A percentile compares a stretch with the other conserved stretches of the same genome.
These are phyloP conservation scores for Beauveria scarabaeidicola DNA, from an alignment of 2,329 filamentous ascomycete species.

Conservation along the genomic window DNA sequence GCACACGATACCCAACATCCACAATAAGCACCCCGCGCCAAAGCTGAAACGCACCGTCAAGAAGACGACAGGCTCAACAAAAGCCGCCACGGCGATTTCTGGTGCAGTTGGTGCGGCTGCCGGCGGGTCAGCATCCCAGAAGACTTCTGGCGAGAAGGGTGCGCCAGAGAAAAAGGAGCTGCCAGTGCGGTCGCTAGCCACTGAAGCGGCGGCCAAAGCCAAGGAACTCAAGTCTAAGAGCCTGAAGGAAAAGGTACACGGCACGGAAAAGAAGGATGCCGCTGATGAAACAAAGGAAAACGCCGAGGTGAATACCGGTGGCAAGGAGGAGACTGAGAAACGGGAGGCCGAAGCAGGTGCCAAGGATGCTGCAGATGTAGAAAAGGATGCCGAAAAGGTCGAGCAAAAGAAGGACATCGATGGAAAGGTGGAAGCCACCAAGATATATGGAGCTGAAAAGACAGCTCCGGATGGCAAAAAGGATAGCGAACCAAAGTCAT, in stretches of 20 bases:
- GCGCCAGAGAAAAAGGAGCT: slow-evolving; percentile 25
- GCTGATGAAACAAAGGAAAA: neutral
- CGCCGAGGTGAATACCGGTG: neutral
- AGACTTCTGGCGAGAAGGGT: slow-evolving; percentile 14
- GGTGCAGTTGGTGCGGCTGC: slow-evolving; percentile 20
- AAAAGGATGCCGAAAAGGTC: slow-evolving; percentile 25
- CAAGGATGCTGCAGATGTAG: slow-evolving; percentile 11
- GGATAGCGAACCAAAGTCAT: neutral
- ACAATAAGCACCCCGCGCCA: slow-evolving; percentile 40
- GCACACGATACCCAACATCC: slow-evolving; percentile 47
- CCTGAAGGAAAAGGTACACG: slow-evolving; percentile 47
- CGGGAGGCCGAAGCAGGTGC: slow-evolving; percentile 13
- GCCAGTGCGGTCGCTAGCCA: slow-evolving; percentile 46
- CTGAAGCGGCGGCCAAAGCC: slow-evolving; percentile 58
- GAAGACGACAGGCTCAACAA: slow-evolving; percentile 16
- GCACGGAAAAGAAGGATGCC: slow-evolving; percentile 26
- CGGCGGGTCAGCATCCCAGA: slow-evolving; percentile 17
- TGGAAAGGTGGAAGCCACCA: neutral
- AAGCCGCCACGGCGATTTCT: slow-evolving; percentile 20
- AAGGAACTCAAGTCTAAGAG: slow-evolving; percentile 49
- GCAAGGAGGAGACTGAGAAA: slow-evolving; percentile 11
- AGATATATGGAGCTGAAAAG: slow-evolving; percentile 10
- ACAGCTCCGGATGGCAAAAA: too few relatives aligned
- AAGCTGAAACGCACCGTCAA: slow-evolving; percentile 28
- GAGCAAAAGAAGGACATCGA: slow-evolving; percentile 6